Conservation (phyloP, 768 basidiomycete genomes). For the Boletus fagicola region DNA sequence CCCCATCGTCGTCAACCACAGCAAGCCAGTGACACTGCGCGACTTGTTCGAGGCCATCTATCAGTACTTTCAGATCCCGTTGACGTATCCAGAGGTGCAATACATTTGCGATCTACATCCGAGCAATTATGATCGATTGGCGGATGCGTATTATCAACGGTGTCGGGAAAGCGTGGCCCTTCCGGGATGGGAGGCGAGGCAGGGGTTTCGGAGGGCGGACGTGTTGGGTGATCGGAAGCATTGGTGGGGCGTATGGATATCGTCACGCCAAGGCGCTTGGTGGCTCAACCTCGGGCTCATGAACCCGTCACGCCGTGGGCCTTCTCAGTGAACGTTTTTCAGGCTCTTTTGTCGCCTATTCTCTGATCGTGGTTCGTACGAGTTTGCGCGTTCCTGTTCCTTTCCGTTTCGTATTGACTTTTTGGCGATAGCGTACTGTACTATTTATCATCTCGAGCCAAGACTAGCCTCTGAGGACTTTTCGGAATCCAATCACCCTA, state of each 20-base stretch:
- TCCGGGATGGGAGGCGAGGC: slow-evolving; percentile 36
- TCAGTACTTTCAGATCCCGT: slow-evolving; percentile 44
- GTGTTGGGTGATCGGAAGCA: slow-evolving; percentile 44
- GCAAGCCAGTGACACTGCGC: slow-evolving; percentile 36
- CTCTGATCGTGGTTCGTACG: background rate
- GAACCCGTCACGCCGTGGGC: slow-evolving; percentile 15
- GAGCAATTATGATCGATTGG: slow-evolving; percentile 22
- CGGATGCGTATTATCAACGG: slow-evolving; percentile 35
- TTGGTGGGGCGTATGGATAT: slow-evolving; percentile 43
- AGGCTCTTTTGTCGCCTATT: background rate
- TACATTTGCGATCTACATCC: slow-evolving; percentile 19
- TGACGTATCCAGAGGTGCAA: slow-evolving; percentile 35
- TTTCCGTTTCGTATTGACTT: background rate
- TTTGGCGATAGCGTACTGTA: background rate
- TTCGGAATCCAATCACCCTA: background rate
- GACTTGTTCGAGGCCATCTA: slow-evolving; percentile 51
- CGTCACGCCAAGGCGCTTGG: slow-evolving; percentile 38
- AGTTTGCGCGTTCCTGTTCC: background rate
- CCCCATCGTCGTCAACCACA: slow-evolving; percentile 42
- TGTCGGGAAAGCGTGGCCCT: slow-evolving; percentile 41
- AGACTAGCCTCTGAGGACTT: background rate
- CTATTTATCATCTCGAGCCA: background rate
- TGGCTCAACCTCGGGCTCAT: slow-evolving; percentile 47
- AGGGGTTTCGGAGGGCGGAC: slow-evolving; percentile 50
- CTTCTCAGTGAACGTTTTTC: background rate